Evolutionary conservation across 495 filamentous ascomycete species (phyloP).

Genomic region (Pseudomonodictys pantanalensis): DNA sequence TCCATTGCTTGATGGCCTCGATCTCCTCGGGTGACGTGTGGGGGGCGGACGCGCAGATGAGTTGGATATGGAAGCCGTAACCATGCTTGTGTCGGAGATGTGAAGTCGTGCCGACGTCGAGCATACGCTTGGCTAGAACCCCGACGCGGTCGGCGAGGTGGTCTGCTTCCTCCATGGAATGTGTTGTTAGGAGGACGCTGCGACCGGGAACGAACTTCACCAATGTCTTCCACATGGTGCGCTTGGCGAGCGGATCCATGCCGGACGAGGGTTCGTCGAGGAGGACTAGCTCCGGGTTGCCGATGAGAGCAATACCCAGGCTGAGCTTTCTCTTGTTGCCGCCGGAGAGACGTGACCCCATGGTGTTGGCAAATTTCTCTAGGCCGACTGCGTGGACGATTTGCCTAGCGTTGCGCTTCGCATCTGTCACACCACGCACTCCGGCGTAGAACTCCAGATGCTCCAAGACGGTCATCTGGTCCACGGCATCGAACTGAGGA

Average conservation of each 20-base stretch:
- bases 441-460: conserved; percentile 68
- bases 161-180: conserved; percentile 78
- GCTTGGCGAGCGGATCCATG: conserved; percentile 70
- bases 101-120: conserved; percentile 65
- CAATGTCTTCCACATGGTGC: conserved; percentile 63
- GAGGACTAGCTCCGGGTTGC: conserved; percentile 68
- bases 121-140: conserved; percentile 68
- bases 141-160: conserved; percentile 67
- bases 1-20: conserved; percentile 59
- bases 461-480: conserved; percentile 66
- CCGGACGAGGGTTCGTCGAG: conserved; percentile 60
- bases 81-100: conserved; percentile 59
- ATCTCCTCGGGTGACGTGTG: conserved; percentile 66
- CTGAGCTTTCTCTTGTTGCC: conserved; percentile 71
- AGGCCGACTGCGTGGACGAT: conserved; percentile 42
- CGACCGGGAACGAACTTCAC: conserved; percentile 20
- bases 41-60: conserved; percentile 54
- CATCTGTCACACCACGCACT: conserved; percentile 57
- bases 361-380: conserved; percentile 48
- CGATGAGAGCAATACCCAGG: conserved; percentile 69
- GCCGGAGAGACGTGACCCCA: conserved; percentile 64
- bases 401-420: conserved; percentile 53
- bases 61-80: conserved; percentile 43
- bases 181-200: conserved; percentile 52
- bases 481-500: conserved; percentile 48